A percentile compares a stretch with the other conserved stretches of the same genome.
Evolutionary conservation across 441 rosid genomes (phyloP).

Genomic region (Populus trichocarpa): DNA sequence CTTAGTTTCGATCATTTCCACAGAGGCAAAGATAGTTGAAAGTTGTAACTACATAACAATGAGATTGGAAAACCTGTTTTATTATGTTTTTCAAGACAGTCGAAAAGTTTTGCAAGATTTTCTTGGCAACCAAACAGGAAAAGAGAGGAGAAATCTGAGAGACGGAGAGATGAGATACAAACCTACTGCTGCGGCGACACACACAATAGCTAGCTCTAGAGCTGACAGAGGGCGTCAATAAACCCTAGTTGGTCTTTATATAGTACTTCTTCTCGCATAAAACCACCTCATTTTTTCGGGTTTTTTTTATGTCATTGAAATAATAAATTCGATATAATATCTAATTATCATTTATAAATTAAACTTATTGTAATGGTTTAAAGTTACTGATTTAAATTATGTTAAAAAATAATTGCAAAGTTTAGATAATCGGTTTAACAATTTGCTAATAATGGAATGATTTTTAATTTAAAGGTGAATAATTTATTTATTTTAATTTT

Average conservation of each 20-base stretch:
- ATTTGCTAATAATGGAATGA: too few species aligned
- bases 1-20: background rate
- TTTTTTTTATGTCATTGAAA: too few species aligned
- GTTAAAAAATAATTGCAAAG: too few species aligned
- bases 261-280: background rate
- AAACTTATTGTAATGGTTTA: too few species aligned
- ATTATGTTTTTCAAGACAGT: too few species aligned
- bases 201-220: background rate
- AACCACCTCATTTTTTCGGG: background rate
- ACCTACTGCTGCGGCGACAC: slow-evolving; percentile 22
- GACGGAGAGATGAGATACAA: background rate
- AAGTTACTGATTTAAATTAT: too few species aligned
- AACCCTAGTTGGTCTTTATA: slow-evolving; percentile 39
- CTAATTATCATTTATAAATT: too few species aligned
- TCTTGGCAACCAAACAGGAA: slow-evolving; percentile 4
- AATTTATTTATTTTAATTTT: too few species aligned
- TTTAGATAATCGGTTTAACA: too few species aligned
- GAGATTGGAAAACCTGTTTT: background rate
- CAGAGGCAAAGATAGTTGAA: background rate
- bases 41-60: background rate
- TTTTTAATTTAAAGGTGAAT: too few species aligned
- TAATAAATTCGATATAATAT: too few species aligned
- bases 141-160: background rate
- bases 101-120: too few species aligned
- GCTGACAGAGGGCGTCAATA: background rate